A percentile compares a stretch with the other conserved stretches of the same genome.
These are phyloP conservation scores for Nicotiana noctiflora DNA, from an alignment of 257 asterid species.

Conservation along the genomic window DNA sequence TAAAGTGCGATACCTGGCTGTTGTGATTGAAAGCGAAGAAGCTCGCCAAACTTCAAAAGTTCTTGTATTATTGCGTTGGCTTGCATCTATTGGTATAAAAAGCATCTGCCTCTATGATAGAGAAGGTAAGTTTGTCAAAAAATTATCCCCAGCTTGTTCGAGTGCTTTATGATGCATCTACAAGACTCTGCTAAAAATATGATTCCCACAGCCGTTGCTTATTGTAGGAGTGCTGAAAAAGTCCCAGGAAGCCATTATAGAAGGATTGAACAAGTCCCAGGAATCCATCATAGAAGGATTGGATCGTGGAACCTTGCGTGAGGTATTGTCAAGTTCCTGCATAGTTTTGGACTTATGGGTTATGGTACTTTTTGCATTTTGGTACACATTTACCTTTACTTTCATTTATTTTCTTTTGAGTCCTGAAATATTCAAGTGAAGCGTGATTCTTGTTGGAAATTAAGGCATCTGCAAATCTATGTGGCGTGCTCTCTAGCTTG, in stretches of 20 bases:
- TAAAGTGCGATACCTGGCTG: conserved; percentile 71
- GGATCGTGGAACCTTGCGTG: conserved; percentile 28
- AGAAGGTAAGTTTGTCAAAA: conserved; percentile 48
- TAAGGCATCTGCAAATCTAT: neutral
- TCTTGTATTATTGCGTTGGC: conserved; percentile 66
- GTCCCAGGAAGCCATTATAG: conserved; percentile 51
- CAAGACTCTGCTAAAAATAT: conserved; percentile 6
- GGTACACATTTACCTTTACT: neutral
- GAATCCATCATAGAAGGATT: conserved; percentile 45
- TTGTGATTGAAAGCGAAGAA: conserved; percentile 90
- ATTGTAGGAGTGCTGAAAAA: conserved; percentile 72
- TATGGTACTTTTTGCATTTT: neutral
- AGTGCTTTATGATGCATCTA: conserved; percentile 4
- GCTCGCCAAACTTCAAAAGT: conserved; percentile 59
- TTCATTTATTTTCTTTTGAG: neutral
- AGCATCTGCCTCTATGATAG: conserved; percentile 76
- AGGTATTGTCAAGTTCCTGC: conserved; percentile 35
- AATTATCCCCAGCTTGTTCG: conserved; percentile 4
- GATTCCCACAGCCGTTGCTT: conserved; percentile 13
- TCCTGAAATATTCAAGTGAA: neutral
- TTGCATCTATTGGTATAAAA: conserved; percentile 52
- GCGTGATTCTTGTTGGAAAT: neutral
- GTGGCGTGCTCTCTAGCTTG: neutral
- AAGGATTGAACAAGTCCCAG: conserved; percentile 47
- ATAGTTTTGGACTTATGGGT: neutral